Evolutionary conservation across 2,329 filamentous ascomycete genomes (phyloP).

Genomic region (Diaporthe sp.): DNA sequence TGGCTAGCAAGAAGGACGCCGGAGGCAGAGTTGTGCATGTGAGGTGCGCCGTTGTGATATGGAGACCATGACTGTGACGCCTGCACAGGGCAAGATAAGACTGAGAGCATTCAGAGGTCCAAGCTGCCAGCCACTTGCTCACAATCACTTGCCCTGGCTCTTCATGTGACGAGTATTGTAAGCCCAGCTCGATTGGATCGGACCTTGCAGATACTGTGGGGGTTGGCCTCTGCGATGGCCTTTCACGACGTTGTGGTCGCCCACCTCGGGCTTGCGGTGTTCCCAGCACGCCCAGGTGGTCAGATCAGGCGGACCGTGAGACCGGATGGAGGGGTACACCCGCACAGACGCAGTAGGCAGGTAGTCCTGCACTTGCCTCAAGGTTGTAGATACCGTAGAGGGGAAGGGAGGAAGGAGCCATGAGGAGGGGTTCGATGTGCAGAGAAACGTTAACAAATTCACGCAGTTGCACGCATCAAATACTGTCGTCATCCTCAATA

Average conservation of each 20-base stretch:
- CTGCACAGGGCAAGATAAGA: background rate
- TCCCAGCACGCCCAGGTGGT: background rate
- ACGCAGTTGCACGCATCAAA: background rate
- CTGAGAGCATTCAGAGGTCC: background rate
- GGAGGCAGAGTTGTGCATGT: background rate
- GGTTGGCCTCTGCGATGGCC: background rate
- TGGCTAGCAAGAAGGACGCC: constrained; percentile 5
- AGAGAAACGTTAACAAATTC: background rate
- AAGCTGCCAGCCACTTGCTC: background rate
- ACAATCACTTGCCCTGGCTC: constrained; percentile 14
- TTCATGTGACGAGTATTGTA: constrained; percentile 16
- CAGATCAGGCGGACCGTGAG: constrained; percentile 26
- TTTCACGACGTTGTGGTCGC: background rate
- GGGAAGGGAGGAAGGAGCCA: background rate
- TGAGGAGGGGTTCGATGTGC: background rate
- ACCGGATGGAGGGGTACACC: background rate
- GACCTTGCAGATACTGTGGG: constrained; percentile 1
- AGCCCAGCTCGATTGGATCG: constrained; percentile 23
- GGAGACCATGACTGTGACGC: background rate
- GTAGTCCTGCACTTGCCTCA: background rate
- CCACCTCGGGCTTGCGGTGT: background rate
- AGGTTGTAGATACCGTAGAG: background rate
- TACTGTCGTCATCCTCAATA: background rate
- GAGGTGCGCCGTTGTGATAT: background rate
- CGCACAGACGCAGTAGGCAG: background rate